Conservation (phyloP, 164 flowering plant genomes). For the Litsea cubeba region DNA sequence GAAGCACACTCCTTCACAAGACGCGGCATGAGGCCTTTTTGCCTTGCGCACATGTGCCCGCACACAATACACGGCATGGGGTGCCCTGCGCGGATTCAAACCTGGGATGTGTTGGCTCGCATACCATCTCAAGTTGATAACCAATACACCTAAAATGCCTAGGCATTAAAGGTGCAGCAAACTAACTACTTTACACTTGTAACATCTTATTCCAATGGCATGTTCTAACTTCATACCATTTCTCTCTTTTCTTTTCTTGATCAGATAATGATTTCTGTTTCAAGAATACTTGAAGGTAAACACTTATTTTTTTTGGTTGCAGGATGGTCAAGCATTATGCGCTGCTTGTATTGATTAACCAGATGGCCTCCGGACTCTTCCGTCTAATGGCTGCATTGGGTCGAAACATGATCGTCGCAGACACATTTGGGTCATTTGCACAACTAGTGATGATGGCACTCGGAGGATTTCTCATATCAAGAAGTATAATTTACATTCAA, state of each 20-base stretch:
- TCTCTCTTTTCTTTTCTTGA: neutral
- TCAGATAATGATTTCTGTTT: too few species aligned
- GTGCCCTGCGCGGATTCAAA: too few species aligned
- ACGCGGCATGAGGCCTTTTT: too few species aligned
- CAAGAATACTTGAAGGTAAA: neutral
- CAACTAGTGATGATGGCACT: slow-evolving; percentile 29
- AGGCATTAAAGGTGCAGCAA: too few species aligned
- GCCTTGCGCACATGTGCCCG: too few species aligned
- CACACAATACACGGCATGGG: too few species aligned
- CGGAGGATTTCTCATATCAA: slow-evolving; percentile 42
- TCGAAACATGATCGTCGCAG: slow-evolving; percentile 45
- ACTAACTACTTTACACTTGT: too few species aligned
- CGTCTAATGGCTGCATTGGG: slow-evolving; percentile 36
- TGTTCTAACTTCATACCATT: neutral
- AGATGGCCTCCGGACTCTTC: slow-evolving; percentile 44
- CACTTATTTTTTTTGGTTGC: slow-evolving; percentile 7
- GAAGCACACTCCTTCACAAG: too few species aligned
- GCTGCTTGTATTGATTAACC: slow-evolving; percentile 32
- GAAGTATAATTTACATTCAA: slow-evolving; percentile 24
- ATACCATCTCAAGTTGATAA: too few species aligned
- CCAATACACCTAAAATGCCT: too few species aligned
- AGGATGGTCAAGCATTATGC: slow-evolving; percentile 45
- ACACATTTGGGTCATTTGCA: slow-evolving; percentile 40
- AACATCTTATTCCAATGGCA: neutral
- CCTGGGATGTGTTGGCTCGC: too few species aligned